phyloP scores from a whole-genome alignment of 2,329 filamentous ascomycete species.

The Gyromitra esculenta region DNA sequence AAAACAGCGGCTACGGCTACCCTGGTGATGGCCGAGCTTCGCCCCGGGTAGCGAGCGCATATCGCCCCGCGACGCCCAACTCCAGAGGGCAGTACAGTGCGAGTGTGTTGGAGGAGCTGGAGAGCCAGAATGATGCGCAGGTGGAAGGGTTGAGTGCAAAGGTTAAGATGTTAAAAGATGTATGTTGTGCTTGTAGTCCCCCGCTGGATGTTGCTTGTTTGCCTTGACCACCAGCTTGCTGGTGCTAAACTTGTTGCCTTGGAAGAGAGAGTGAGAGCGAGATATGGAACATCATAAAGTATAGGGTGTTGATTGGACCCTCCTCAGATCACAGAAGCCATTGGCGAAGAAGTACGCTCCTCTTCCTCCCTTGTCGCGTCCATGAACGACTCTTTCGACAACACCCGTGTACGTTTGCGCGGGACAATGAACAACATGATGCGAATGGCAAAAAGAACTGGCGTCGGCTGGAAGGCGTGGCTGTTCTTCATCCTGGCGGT shows the following conservation, averaged over 20 bases:
- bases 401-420: conserved; percentile 78
- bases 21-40: conserved; percentile 41
- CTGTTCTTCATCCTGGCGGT: conserved; percentile 86
- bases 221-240: neutral
- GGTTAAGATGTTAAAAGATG: conserved; percentile 87
- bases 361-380: conserved; percentile 87
- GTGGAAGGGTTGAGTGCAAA: conserved; percentile 91
- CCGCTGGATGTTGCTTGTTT: conserved; percentile 16
- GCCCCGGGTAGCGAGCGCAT: conserved; percentile 45
- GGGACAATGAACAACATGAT: conserved; percentile 99
- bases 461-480: conserved; percentile 97
- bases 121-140: conserved; percentile 92
- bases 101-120: conserved; percentile 88
- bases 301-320: conserved; percentile 1
- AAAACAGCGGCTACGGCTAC: conserved; percentile 45
- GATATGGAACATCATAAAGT: conserved; percentile 4
- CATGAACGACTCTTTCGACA: conserved; percentile 95
- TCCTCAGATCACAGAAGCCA: conserved; percentile 82
- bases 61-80: conserved; percentile 52
- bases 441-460: conserved; percentile 90
- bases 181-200: conserved; percentile 64
- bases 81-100: conserved; percentile 88
- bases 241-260: neutral
- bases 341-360: conserved; percentile 94
- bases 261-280: neutral